Conservation (phyloP, 495 filamentous ascomycete species). For the Pseudomonodictys pantanalensis region DNA sequence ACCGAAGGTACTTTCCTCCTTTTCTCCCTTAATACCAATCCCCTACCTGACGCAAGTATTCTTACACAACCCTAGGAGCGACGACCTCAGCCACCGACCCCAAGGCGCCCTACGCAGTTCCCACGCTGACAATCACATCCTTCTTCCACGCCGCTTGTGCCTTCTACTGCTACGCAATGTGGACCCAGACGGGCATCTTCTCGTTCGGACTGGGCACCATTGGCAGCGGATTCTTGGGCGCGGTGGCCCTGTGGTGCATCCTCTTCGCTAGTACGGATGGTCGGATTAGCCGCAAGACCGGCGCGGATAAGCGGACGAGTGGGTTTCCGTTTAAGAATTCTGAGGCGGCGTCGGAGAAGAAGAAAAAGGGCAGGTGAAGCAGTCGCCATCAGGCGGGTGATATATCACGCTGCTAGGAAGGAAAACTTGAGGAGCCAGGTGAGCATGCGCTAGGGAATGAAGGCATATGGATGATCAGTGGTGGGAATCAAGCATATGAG, state of each 20-base stretch:
- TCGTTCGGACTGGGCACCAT: conserved; percentile 55
- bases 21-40: neutral
- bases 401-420: too few species aligned
- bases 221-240: conserved; percentile 53
- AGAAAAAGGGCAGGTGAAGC: conserved; percentile 44
- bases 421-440: too few species aligned
- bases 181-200: conserved; percentile 50
- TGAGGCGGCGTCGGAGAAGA: conserved; percentile 64
- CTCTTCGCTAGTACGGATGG: conserved; percentile 67
- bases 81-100: conserved; percentile 47
- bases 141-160: conserved; percentile 61
- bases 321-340: conserved; percentile 81
- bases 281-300: conserved; percentile 65
- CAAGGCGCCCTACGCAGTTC: conserved; percentile 65
- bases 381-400: too few species aligned
- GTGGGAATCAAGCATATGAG: too few species aligned
- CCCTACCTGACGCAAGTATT: neutral
- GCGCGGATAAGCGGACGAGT: conserved; percentile 73
- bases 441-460: too few species aligned
- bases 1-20: conserved; percentile 37
- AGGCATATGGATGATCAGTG: too few species aligned
- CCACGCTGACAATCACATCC: conserved; percentile 63
- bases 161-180: conserved; percentile 68
- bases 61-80: conserved; percentile 22
- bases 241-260: conserved; percentile 68